Evolutionary conservation across 75 land plant genomes (phyloP).

Genomic region (Pinus taeda): DNA sequence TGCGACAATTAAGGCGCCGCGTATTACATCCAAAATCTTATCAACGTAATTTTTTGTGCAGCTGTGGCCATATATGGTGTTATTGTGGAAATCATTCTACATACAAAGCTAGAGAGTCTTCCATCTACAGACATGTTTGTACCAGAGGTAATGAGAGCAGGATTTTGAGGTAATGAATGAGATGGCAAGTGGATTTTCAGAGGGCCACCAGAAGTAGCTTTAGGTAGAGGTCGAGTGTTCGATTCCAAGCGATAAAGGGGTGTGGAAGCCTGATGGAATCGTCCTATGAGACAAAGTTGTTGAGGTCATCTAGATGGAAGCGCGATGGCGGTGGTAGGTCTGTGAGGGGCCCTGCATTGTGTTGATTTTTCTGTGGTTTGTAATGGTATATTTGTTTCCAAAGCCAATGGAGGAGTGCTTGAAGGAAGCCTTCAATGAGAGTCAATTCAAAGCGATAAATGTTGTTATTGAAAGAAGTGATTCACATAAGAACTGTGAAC

Average conservation of each 20-base stretch:
- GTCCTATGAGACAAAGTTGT: slow-evolving; percentile 55
- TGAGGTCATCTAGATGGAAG: slow-evolving; percentile 82
- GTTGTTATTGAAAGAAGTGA: slow-evolving; percentile 36
- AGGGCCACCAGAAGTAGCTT: slow-evolving; percentile 67
- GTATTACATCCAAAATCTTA: slow-evolving; percentile 15
- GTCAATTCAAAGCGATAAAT: slow-evolving; percentile 84
- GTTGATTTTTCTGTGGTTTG: too few relatives aligned
- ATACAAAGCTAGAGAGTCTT: too few relatives aligned
- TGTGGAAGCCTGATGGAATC: slow-evolving; percentile 41
- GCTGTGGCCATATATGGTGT: too few relatives aligned
- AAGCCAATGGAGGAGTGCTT: slow-evolving; percentile 46
- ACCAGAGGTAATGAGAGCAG: too few relatives aligned
- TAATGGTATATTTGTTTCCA: too few relatives aligned
- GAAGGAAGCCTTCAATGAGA: slow-evolving; percentile 65
- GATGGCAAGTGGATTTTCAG: slow-evolving; percentile 51
- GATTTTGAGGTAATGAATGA: slow-evolving; percentile 45
- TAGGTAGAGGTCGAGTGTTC: slow-evolving; percentile 29
- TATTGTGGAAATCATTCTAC: too few relatives aligned
- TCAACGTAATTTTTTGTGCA: too few relatives aligned
- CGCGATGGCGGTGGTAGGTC: slow-evolving; percentile 94
- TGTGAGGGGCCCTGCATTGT: slow-evolving; percentile 85
- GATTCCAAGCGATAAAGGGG: slow-evolving; percentile 34
- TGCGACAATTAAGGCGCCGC: slow-evolving; percentile 93
- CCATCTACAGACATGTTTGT: too few relatives aligned
- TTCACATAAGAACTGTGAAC: slow-evolving; percentile 28